A percentile compares a stretch with the other conserved stretches of the same genome.
Evolutionary conservation across 768 basidiomycete species (phyloP).

Genomic region (Lentinula guzmanii): DNA sequence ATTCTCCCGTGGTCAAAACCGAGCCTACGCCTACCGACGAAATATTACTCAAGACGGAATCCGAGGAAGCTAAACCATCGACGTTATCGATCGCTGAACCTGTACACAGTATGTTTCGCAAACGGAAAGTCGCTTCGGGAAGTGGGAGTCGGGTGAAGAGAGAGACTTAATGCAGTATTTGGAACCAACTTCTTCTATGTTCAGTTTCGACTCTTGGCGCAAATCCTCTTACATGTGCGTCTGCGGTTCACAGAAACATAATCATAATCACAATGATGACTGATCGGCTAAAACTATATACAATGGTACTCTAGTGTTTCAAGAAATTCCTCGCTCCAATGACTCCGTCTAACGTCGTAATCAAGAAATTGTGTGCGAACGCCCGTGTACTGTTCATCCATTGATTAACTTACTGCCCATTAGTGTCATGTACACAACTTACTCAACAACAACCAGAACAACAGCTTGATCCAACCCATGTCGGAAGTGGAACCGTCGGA

Average conservation of each 20-base stretch:
- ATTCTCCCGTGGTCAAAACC: background rate
- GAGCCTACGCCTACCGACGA: background rate
- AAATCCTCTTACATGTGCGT: too few species aligned
- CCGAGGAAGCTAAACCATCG: background rate
- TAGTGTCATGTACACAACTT: background rate
- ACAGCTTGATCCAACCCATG: background rate
- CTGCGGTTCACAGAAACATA: too few species aligned
- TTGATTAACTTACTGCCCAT: too few species aligned
- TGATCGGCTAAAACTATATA: too few species aligned
- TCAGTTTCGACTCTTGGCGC: too few species aligned
- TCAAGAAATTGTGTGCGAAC: too few species aligned
- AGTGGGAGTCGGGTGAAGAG: conserved; percentile 1
- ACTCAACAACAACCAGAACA: background rate
- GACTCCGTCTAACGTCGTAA: too few species aligned
- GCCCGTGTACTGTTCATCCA: too few species aligned
- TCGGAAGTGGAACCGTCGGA: background rate
- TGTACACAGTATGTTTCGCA: background rate
- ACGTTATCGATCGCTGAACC: background rate
- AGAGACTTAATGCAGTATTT: background rate
- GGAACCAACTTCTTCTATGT: background rate
- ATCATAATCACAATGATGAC: too few species aligned
- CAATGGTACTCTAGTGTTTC: too few species aligned
- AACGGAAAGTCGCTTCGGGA: background rate
- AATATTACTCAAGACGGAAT: background rate
- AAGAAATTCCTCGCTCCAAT: too few species aligned